These are phyloP conservation scores for Coemansia sp. DNA, from an alignment of 192 early-diverging fungal genomes.

Conservation along the genomic window DNA sequence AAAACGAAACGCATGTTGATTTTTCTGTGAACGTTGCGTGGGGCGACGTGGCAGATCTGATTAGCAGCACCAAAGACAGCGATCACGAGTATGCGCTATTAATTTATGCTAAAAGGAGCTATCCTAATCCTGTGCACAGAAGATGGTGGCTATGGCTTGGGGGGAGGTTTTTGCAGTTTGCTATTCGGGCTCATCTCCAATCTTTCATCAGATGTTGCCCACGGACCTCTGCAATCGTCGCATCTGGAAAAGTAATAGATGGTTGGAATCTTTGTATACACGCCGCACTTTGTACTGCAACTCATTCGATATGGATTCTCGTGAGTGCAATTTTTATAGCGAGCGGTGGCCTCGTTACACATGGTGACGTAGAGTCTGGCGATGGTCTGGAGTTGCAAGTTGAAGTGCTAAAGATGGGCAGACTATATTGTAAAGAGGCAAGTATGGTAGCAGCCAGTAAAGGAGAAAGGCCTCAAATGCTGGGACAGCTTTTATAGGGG, in stretches of 20 bases:
- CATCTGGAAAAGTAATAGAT: background rate
- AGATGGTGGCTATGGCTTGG: background rate
- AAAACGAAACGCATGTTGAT: background rate
- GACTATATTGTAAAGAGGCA: background rate
- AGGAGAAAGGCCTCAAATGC: background rate
- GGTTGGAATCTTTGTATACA: background rate
- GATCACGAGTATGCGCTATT: too few species aligned
- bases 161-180: background rate
- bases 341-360: background rate
- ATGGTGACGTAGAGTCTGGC: background rate
- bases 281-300: background rate
- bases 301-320: background rate
- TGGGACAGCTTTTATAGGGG: background rate
- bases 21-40: background rate
- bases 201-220: background rate
- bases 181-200: background rate
- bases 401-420: background rate
- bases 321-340: background rate
- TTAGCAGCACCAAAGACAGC: background rate
- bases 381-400: background rate
- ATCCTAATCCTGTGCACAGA: background rate
- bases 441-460: background rate
- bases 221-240: background rate
- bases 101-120: background rate
- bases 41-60: background rate